Conservation (phyloP, 1,284 basidiomycete species). For the Phellinidium pouzarii region DNA sequence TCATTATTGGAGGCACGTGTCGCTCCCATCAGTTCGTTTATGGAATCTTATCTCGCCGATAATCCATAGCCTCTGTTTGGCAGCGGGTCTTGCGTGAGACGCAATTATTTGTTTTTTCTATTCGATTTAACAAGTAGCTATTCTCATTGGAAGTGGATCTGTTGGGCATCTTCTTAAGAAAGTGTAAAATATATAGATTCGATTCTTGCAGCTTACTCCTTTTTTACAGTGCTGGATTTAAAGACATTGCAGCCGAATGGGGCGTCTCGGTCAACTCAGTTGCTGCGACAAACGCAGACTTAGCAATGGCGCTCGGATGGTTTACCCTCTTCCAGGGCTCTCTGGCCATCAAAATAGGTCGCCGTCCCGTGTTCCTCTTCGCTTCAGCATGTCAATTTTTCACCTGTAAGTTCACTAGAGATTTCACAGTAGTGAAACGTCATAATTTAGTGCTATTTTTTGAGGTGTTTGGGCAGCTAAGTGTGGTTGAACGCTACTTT, state of each 20-base stretch:
- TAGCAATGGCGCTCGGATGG: slow-evolving; percentile 9
- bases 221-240: slow-evolving; percentile 11
- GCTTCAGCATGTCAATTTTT: slow-evolving; percentile 9
- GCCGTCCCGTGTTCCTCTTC: slow-evolving; percentile 13
- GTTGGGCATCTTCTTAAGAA: slow-evolving; percentile 10
- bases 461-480: slow-evolving; percentile 7
- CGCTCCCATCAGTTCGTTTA: background rate
- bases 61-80: slow-evolving; percentile 1
- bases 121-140: background rate
- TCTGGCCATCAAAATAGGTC: slow-evolving; percentile 12
- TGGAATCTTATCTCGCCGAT: background rate
- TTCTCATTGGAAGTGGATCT: background rate
- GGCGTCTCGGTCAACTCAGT: slow-evolving; percentile 4
- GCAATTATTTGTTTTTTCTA: background rate
- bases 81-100: slow-evolving; percentile 9
- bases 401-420: slow-evolving; percentile 1
- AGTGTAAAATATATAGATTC: background rate
- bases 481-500: background rate
- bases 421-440: background rate
- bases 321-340: slow-evolving; percentile 14
- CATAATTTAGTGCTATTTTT: background rate
- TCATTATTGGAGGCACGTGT: slow-evolving; percentile 8
- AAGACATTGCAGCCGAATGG: slow-evolving; percentile 13
- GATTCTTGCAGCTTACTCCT: background rate
- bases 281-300: slow-evolving; percentile 10